Percentiles rank a stretch among this genome's conserved stretches.
phyloP scores from a whole-genome alignment of 805 yeast species.

The Suhomyces sp. region DNA sequence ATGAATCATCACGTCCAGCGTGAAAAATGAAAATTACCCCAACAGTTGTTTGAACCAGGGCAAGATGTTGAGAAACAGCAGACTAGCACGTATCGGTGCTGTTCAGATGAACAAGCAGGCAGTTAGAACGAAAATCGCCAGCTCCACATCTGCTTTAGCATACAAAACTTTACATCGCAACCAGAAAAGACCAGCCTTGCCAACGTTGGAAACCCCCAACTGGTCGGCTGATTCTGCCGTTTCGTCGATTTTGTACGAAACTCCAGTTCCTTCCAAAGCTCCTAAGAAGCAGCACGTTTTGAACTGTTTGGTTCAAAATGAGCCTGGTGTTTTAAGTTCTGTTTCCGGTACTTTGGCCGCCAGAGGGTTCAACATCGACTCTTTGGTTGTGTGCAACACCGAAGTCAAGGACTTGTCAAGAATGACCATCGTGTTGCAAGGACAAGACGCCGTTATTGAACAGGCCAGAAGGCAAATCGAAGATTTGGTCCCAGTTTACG shows the following conservation, averaged over 20 bases:
- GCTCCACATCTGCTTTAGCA: constrained; percentile 91
- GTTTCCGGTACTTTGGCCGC: constrained; percentile 96
- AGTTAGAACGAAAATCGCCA: constrained; percentile 26
- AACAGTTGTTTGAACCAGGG: not conserved
- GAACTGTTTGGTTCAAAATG: constrained; percentile 96
- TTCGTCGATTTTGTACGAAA: constrained; percentile 90
- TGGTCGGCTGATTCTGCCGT: constrained; percentile 98
- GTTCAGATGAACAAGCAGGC: not conserved
- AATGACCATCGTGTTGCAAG: constrained; percentile 93
- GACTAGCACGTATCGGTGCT: not conserved
- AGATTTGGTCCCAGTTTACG: constrained; percentile 97
- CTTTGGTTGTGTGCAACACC: constrained; percentile 93
- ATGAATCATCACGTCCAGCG: constrained; percentile 4
- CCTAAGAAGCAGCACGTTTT: constrained; percentile 83
- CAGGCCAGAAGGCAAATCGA: constrained; percentile 98
- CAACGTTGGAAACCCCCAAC: constrained; percentile 87
- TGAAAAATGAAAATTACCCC: constrained; percentile 5
- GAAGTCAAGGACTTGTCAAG: constrained; percentile 93
- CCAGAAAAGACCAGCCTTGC: constrained; percentile 83
- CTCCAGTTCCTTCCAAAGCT: constrained; percentile 61
- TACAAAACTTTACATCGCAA: constrained; percentile 89
- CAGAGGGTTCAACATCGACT: constrained; percentile 96
- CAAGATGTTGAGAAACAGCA: constrained; percentile 3
- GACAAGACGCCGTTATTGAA: constrained; percentile 94
- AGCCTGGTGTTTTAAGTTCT: constrained; percentile 94